Base-by-base conservation (phyloP, 768 basidiomycete species). In the Lyophyllum shimeji region DNA sequence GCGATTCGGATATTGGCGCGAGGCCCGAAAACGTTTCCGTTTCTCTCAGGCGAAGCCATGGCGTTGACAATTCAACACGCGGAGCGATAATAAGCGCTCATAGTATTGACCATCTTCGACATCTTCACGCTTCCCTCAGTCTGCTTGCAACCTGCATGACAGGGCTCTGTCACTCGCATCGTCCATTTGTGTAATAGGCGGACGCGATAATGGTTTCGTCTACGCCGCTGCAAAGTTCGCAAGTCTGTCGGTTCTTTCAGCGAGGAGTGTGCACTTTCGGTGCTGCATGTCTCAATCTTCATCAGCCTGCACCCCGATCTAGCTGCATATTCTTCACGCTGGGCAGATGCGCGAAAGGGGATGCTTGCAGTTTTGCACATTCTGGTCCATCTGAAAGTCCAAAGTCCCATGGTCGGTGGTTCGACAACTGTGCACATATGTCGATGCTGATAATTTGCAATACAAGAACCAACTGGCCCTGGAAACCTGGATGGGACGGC, bases 291-390 rank as follows among this genome's bases (percentile, higher is more conserved):
- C 51, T 44, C 18, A 61, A 56, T 29, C 52, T 46, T 8, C 61
- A 62, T 27, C 55, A 57, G 21, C 45, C 18, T 3, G n/a, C 49
- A 17, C 15, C 29, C 13, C 49, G 48, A 33, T 53, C 60, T 3
- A 46, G 48, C 5, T 66, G 65, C 46, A 42, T 61, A 12, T 66
- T 64, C 42, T 66, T 58, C 44, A 17, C 47, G 2, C 34, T 59
- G 39, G 55, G 56, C 12, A 53, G 29, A 53, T 65, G 64, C 40
- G 17, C n/a, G 15, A 58, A 57, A 13, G 61, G 64, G 29, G 50
- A 50, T n/a, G 46, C 42, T 29, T 64, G 63, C 31, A 52, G 37
- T 15, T 64, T 64, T 53, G 25, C 44, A 18, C 63, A 64, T 43
- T 13, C 18, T 23, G 9, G 29, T 29, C 29, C 29, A 9, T 23